A percentile compares a stretch with the other conserved stretches of the same genome.
Conservation (phyloP, 1,284 basidiomycete species). For the Xerocomus minutiporus region DNA sequence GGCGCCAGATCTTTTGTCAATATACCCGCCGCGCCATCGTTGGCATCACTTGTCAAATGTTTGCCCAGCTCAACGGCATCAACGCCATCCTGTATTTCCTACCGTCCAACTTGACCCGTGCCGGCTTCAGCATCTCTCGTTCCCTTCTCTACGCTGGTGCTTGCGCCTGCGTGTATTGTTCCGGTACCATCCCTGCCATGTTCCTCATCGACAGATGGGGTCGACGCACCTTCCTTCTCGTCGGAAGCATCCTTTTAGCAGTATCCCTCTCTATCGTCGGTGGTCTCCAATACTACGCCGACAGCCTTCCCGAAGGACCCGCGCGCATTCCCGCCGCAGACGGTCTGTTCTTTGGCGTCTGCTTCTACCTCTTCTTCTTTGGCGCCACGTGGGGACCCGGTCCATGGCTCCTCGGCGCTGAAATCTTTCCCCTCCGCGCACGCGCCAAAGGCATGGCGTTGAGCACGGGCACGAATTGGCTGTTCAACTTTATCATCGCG, state of each 20-base stretch:
- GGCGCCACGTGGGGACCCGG: conserved; percentile 62
- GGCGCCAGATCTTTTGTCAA: conserved; percentile 44
- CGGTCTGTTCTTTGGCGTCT: conserved; percentile 43
- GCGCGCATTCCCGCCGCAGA: conserved; percentile 38
- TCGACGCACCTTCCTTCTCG: conserved; percentile 46
- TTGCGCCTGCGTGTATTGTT: conserved; percentile 55
- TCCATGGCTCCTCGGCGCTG: conserved; percentile 56
- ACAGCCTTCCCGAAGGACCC: conserved; percentile 37
- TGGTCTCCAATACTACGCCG: conserved; percentile 40
- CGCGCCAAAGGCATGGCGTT: conserved; percentile 66
- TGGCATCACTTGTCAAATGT: conserved; percentile 50
- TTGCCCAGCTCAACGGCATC: conserved; percentile 55
- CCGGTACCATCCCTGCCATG: conserved; percentile 54
- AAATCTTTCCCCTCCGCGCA: conserved; percentile 65
- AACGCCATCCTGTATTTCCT: conserved; percentile 56
- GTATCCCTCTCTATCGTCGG: conserved; percentile 42
- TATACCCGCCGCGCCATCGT: conserved; percentile 45
- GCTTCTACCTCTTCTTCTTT: conserved; percentile 43
- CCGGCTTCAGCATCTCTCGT: conserved; percentile 42
- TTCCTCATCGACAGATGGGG: conserved; percentile 54
- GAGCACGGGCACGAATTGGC: conserved; percentile 56
- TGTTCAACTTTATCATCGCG: conserved; percentile 53
- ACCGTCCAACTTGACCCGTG: conserved; percentile 47
- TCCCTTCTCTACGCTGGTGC: conserved; percentile 50
- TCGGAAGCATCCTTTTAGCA: conserved; percentile 43